phyloP scores from a whole-genome alignment of 2,329 filamentous ascomycete species.

The Gremmenia infestans region DNA sequence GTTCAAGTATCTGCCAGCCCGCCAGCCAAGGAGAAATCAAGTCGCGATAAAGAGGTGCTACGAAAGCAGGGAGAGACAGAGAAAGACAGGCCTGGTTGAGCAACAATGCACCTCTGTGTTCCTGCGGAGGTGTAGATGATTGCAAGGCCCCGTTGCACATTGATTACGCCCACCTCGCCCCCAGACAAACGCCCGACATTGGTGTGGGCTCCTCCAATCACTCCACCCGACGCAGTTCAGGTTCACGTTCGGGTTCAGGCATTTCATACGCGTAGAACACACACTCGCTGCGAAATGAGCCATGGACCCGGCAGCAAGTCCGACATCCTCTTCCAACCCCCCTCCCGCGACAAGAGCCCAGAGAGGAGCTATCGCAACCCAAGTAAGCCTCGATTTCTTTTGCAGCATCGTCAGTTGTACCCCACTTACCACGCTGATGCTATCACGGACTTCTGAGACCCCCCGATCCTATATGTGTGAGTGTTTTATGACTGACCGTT shows the following conservation, averaged over 20 bases:
- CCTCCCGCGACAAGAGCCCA: conserved; percentile 34
- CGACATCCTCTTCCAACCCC: conserved; percentile 16
- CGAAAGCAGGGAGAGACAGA: neutral
- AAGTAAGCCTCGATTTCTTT: conserved; percentile 30
- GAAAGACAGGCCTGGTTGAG: neutral
- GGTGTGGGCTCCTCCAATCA: no score
- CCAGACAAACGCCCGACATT: no score
- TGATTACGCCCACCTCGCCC: no score
- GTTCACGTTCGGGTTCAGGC: neutral
- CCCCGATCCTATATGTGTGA: neutral
- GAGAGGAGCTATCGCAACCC: conserved; percentile 45
- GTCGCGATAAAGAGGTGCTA: neutral
- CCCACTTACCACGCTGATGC: neutral
- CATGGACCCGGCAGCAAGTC: conserved; percentile 24
- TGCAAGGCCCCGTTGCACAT: neutral
- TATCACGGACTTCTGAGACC: neutral
- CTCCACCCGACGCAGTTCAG: neutral
- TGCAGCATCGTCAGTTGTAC: conserved; percentile 1
- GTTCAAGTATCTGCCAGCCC: neutral
- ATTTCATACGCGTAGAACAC: neutral
- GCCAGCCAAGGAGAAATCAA: neutral
- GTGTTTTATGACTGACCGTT: conserved; percentile 7
- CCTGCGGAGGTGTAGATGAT: conserved; percentile 4
- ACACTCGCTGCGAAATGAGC: conserved; percentile 2
- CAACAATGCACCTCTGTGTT: conserved; percentile 6